Conservation (phyloP, 1,284 basidiomycete species). For the Afroboletus lepidellus region DNA sequence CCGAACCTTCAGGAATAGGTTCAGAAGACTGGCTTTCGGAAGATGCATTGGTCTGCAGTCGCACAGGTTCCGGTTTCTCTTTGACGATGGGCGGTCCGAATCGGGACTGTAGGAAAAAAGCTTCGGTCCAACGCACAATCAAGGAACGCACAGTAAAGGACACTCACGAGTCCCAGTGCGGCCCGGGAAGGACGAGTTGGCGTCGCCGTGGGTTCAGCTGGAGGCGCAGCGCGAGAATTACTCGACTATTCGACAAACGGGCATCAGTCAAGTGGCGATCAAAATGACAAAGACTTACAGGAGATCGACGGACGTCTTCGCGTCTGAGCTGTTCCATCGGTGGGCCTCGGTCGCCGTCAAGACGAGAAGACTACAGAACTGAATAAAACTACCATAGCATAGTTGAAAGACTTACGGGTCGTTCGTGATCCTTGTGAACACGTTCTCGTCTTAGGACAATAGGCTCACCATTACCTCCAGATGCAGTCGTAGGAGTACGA, state of each 20-base stretch:
- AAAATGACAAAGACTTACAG: slow-evolving; percentile 9
- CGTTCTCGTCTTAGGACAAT: slow-evolving; percentile 18
- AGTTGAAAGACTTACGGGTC: slow-evolving; percentile 16
- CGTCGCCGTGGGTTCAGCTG: slow-evolving; percentile 10
- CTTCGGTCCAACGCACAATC: neutral
- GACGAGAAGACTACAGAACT: slow-evolving; percentile 11
- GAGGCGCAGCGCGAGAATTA: slow-evolving; percentile 4
- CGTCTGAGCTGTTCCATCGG: slow-evolving; percentile 7
- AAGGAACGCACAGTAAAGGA: neutral
- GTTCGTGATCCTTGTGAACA: slow-evolving; percentile 20
- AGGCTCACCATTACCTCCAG: slow-evolving; percentile 26
- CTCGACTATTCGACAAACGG: slow-evolving; percentile 8
- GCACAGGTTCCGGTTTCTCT: slow-evolving; percentile 15
- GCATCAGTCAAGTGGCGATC: slow-evolving; percentile 9
- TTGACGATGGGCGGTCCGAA: slow-evolving; percentile 33
- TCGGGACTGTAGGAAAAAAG: slow-evolving; percentile 25
- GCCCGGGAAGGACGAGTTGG: slow-evolving; percentile 21
- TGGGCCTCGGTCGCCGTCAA: slow-evolving; percentile 12
- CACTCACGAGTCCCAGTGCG: slow-evolving; percentile 20
- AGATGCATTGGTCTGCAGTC: slow-evolving; percentile 8
- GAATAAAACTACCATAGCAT: slow-evolving; percentile 4
- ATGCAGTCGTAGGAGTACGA: neutral
- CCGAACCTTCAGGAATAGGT: slow-evolving; percentile 15
- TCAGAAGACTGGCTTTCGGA: slow-evolving; percentile 19
- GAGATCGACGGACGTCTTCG: slow-evolving; percentile 16